Conservation (phyloP, 1,284 basidiomycete genomes). For the Cryptococcus amylolentus region DNA sequence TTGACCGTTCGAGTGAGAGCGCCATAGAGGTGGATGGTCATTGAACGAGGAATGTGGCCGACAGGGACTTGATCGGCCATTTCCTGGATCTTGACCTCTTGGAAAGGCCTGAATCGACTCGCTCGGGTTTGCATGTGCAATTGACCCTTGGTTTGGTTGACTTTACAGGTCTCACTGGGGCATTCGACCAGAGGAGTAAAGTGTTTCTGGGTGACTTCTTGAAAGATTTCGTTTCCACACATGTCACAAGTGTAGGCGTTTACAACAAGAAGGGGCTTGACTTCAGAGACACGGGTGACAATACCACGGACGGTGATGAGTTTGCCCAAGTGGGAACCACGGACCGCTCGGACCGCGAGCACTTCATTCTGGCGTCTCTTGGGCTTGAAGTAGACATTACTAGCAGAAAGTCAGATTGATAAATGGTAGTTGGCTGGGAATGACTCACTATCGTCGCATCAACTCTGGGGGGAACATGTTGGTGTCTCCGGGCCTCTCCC, state of each 20-base stretch:
- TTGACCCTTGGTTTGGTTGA: constrained; percentile 84
- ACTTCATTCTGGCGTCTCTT: constrained; percentile 58
- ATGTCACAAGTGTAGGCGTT: constrained; percentile 99
- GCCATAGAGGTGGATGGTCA: constrained; percentile 93
- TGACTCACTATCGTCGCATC: constrained; percentile 85
- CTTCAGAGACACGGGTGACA: constrained; percentile 96
- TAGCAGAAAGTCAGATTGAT: constrained; percentile 40
- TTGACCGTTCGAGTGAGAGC: constrained; percentile 85
- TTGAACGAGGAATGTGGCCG: constrained; percentile 96
- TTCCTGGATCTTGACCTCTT: constrained; percentile 98
- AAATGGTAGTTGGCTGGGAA: background rate
- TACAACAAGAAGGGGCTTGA: constrained; percentile 94
- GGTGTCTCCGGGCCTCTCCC: constrained; percentile 51
- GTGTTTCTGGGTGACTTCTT: constrained; percentile 90
- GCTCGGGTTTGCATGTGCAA: constrained; percentile 97
- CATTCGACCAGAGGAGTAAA: constrained; percentile 88
- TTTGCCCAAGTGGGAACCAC: constrained; percentile 78
- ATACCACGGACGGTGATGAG: constrained; percentile 96
- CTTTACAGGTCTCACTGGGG: constrained; percentile 76
- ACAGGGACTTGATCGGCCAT: constrained; percentile 99
- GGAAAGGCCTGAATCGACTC: constrained; percentile 95
- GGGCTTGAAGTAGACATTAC: constrained; percentile 91
- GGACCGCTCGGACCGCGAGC: constrained; percentile 88
- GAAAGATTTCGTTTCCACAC: constrained; percentile 97
- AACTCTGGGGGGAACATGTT: constrained; percentile 80